A percentile compares a stretch with the other conserved stretches of the same genome.
phyloP scores from a whole-genome alignment of 139 green algal species.

The Edaphochlamys debaryana region DNA sequence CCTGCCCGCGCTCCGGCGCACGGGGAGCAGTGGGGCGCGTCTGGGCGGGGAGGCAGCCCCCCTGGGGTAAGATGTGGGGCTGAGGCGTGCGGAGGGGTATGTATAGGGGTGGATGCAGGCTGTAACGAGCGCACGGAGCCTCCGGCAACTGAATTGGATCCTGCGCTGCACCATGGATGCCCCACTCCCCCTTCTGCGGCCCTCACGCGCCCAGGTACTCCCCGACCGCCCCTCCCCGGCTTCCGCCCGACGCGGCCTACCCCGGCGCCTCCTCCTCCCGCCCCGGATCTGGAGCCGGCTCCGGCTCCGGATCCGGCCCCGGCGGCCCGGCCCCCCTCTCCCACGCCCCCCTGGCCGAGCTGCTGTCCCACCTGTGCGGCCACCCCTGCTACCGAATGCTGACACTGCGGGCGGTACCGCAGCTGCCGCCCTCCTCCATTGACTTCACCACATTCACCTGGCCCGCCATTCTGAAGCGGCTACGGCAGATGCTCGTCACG shows the following conservation, averaged over 20 bases:
- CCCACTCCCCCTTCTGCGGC: no score
- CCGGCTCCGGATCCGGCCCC: neutral
- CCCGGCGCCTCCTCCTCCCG: slow-evolving; percentile 2
- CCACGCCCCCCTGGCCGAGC: slow-evolving; percentile 57
- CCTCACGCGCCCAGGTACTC: no score
- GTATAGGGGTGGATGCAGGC: no score
- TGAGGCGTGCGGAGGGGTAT: no score
- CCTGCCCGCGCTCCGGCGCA: slow-evolving; percentile 17
- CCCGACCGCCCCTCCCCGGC: no score
- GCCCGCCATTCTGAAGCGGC: slow-evolving; percentile 65
- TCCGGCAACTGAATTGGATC: no score
- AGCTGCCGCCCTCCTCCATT: slow-evolving; percentile 56
- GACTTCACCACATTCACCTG: slow-evolving; percentile 85
- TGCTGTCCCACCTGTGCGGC: slow-evolving; percentile 67
- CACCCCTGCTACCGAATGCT: slow-evolving; percentile 72
- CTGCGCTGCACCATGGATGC: no score
- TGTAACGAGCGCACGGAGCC: no score
- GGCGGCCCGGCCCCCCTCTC: no score
- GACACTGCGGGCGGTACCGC: slow-evolving; percentile 58
- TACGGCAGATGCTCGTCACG: slow-evolving; percentile 78
- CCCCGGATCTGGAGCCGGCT: neutral
- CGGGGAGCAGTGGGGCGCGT: neutral
- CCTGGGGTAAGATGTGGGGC: neutral
- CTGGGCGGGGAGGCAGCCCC: neutral
- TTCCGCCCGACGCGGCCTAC: no score